Base-by-base conservation (phyloP, 2,329 filamentous ascomycete genomes). In the Talaromyces sp. region DNA sequence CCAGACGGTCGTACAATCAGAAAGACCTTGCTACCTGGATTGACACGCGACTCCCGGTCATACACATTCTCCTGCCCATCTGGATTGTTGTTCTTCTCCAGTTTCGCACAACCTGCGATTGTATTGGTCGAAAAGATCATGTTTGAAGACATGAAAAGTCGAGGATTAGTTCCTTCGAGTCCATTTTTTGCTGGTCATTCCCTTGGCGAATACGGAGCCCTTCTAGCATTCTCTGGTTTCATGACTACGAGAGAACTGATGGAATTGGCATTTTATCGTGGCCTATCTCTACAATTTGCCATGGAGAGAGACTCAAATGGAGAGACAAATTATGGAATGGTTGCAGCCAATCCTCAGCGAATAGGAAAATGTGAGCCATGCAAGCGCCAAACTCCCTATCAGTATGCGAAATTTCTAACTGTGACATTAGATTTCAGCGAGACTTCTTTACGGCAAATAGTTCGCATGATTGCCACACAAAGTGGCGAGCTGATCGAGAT, bases 91-190 rank as follows among this genome's bases (percentile, higher is more conserved):
- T 99, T 95, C 39, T 94, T 95, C 3, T 99, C 95, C 3, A 95
- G 98, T 76, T 99, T 99, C 84, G 99, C 95, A 0, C 95, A 99
- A 81, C 95, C 95, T 39, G 95, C 95, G 60, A 84, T 99, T 72
- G 98, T 95, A 0, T 86, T 99, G 58, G 98, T 99, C 94, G 95
- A 99, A 84, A 99, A 98, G 87, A 95, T 95, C 66, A 96, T 92
- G 73, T 98, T 98, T 72, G 95, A 98, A 81, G 95, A 99, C 79
- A 98, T 99, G 95, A 92, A 92, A 75, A 87, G 93, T 72, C 97
- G 97, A 85, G 95, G 95, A 67, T 87, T 99, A 39, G 93, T 99
- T 39, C 93, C 97, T 72, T 87, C 92, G 66, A 93, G 98, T 82
- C 97, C 92, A 85, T 97, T 91, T 70, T 99, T 99, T 77, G 95